Percentiles rank a stretch among this genome's conserved stretches.
These are phyloP conservation scores for Asterionellopsis glacialis DNA, from an alignment of 108 stramenopile species.

Conservation along the genomic window DNA sequence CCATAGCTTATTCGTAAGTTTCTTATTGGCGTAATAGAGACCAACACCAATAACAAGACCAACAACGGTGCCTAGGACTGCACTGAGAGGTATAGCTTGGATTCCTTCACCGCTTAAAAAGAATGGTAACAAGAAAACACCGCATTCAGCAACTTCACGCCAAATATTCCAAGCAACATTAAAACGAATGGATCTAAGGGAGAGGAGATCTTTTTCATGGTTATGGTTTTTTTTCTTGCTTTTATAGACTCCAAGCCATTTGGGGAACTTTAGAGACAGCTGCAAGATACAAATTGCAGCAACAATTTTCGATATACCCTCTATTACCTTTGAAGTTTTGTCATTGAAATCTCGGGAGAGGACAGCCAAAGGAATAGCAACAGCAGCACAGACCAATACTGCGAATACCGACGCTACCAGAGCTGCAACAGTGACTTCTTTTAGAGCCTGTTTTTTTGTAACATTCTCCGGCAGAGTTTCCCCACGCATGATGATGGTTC, in stretches of 20 bases:
- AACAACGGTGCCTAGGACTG: slow-evolving; percentile 52
- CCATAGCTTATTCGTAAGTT: slow-evolving; percentile 44
- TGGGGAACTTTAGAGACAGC: slow-evolving; percentile 74
- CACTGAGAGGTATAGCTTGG: slow-evolving; percentile 63
- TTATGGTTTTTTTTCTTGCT: slow-evolving; percentile 27
- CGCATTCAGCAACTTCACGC: slow-evolving; percentile 80
- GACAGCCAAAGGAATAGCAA: slow-evolving; percentile 62
- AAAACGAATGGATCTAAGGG: slow-evolving; percentile 67
- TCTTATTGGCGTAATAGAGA: slow-evolving; percentile 61
- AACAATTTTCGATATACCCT: slow-evolving; percentile 73
- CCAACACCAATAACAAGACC: slow-evolving; percentile 40
- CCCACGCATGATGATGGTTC: slow-evolving; percentile 50
- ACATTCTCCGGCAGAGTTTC: slow-evolving; percentile 39
- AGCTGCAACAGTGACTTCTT: slow-evolving; percentile 54
- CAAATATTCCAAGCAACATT: slow-evolving; percentile 87
- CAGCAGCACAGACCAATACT: slow-evolving; percentile 32
- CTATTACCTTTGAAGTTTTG: slow-evolving; percentile 49
- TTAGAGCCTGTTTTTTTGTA: slow-evolving; percentile 41
- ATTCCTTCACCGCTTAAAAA: slow-evolving; percentile 59
- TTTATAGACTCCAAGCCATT: slow-evolving; percentile 66
- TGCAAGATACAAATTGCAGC: slow-evolving; percentile 68
- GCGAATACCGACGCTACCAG: slow-evolving; percentile 54
- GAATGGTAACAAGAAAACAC: slow-evolving; percentile 80
- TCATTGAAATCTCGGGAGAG: slow-evolving; percentile 49
- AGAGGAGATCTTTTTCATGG: slow-evolving; percentile 34